Percentiles rank a stretch among this genome's conserved stretches.
Conservation (phyloP, 2,329 filamentous ascomycete genomes). For the Arthrobotrys conoides region DNA sequence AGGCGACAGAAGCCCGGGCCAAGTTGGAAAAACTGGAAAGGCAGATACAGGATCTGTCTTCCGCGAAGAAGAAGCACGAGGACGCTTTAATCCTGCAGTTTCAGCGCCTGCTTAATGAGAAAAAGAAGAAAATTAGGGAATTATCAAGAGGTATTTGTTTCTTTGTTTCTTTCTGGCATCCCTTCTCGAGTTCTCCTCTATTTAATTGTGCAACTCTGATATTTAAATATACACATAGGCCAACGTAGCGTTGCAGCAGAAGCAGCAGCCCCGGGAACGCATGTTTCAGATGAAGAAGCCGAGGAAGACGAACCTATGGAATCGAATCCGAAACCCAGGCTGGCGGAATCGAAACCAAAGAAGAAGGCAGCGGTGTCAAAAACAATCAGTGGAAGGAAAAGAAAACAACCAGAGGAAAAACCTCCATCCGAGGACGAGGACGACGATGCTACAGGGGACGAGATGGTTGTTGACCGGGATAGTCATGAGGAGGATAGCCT, state of each 20-base stretch:
- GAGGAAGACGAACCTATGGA: slow-evolving; percentile 12
- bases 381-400: slow-evolving; percentile 35
- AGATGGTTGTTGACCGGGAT: slow-evolving; percentile 3
- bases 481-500: slow-evolving; percentile 6
- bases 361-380: not conserved
- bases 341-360: slow-evolving; percentile 2
- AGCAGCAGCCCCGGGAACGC: not conserved
- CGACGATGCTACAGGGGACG: slow-evolving; percentile 7
- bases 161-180: not conserved
- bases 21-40: slow-evolving; percentile 50
- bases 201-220: not conserved
- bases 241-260: slow-evolving; percentile 7
- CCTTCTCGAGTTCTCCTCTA: no score
- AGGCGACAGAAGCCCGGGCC: slow-evolving; percentile 22
- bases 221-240: not conserved
- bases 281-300: slow-evolving; percentile 1
- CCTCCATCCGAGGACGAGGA: not conserved
- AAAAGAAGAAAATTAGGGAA: slow-evolving; percentile 55
- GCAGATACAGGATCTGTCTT: slow-evolving; percentile 41
- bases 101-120: slow-evolving; percentile 52
- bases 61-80: slow-evolving; percentile 56
- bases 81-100: slow-evolving; percentile 54
- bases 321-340: slow-evolving; percentile 6
- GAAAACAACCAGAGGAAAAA: slow-evolving; percentile 38
- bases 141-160: slow-evolving; percentile 34